Conservation (phyloP, 257 asterid species). For the Solanum dulcamara region DNA sequence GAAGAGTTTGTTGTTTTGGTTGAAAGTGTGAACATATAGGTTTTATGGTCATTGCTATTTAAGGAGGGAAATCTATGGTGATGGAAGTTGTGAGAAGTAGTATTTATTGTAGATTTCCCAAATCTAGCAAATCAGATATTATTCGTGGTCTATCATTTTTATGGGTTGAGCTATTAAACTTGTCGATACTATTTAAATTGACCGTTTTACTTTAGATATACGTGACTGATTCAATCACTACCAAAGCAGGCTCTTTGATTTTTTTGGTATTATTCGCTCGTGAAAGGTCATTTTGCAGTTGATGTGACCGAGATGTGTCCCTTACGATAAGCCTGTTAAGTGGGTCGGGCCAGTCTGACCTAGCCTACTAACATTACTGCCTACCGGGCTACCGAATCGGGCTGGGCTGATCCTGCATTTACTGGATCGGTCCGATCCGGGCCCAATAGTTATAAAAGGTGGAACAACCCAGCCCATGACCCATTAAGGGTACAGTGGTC, state of each 20-base stretch:
- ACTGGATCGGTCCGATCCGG: too few relatives aligned
- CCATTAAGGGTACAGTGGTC: too few relatives aligned
- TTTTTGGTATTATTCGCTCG: background rate
- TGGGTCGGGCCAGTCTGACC: too few relatives aligned
- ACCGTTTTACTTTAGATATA: background rate
- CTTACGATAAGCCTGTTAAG: too few relatives aligned
- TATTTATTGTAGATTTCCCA: background rate
- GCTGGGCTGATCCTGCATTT: too few relatives aligned
- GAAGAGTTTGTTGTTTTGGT: background rate
- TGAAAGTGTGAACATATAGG: background rate
- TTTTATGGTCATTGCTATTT: background rate
- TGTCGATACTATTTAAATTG: too few relatives aligned
- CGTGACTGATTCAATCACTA: background rate
- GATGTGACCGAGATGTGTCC: background rate
- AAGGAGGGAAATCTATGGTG: background rate
- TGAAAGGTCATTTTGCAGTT: background rate
- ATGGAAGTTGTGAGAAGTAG: background rate
- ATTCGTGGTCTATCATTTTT: background rate
- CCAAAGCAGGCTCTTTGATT: background rate
- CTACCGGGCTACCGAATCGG: too few relatives aligned
- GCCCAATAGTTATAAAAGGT: too few relatives aligned
- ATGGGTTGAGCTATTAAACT: background rate
- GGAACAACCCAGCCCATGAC: too few relatives aligned
- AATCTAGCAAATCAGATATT: too few relatives aligned
- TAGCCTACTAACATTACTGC: too few relatives aligned